Percentiles rank a stretch among this genome's conserved stretches.
phyloP scores from a whole-genome alignment of 2,329 filamentous ascomycete species.

The Fusarium sp. region DNA sequence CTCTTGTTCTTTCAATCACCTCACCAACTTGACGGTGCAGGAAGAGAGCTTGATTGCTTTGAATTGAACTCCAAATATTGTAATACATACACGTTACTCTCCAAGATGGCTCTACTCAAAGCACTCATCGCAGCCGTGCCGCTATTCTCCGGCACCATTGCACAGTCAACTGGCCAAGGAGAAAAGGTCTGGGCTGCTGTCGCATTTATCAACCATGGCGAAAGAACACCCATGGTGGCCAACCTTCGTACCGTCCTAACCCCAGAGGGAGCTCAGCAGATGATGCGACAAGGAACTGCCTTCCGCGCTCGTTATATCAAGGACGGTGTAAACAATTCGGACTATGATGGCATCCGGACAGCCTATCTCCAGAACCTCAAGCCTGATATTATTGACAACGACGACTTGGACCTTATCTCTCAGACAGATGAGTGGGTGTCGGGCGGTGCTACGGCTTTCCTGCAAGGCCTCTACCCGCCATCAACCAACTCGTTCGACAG shows the following conservation, averaged over 20 bases:
- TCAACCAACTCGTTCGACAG: constrained; percentile 56
- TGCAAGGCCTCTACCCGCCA: constrained; percentile 88
- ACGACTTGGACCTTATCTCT: constrained; percentile 59
- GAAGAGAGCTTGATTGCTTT: constrained; percentile 4
- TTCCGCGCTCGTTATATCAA: constrained; percentile 64
- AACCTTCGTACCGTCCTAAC: constrained; percentile 57
- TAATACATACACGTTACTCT: neutral
- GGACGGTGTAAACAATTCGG: constrained; percentile 39
- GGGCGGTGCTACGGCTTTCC: constrained; percentile 79
- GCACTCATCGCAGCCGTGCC: constrained; percentile 22
- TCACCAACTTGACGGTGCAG: constrained; percentile 26
- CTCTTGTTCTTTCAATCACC: constrained; percentile 18
- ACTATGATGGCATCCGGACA: constrained; percentile 44
- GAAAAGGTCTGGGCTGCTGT: constrained; percentile 64
- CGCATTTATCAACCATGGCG: constrained; percentile 65
- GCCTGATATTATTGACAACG: constrained; percentile 61
- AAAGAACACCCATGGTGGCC: constrained; percentile 61
- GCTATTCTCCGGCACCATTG: constrained; percentile 46
- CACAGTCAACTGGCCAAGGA: constrained; percentile 48
- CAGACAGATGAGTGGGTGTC: constrained; percentile 64
- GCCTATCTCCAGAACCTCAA: constrained; percentile 59
- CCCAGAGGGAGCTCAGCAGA: constrained; percentile 66
- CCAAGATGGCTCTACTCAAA: constrained; percentile 40
- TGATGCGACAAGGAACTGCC: constrained; percentile 61
- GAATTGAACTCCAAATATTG: neutral